Evolutionary conservation across 495 filamentous ascomycete genomes (phyloP).

Genomic region (Ascodesmis nigricans): DNA sequence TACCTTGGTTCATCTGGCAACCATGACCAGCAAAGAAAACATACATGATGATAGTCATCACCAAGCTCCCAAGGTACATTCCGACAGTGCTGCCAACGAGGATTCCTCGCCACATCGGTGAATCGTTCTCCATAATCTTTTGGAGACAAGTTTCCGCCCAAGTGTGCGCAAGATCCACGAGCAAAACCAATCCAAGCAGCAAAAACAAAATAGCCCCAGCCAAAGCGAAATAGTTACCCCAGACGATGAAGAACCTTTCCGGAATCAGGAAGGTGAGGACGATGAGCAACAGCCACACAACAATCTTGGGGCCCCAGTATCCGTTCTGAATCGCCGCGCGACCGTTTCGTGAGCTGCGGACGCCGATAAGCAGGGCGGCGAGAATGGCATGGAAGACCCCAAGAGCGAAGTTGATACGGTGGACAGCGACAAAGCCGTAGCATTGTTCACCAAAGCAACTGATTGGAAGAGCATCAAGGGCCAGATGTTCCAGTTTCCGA

Average conservation of each 20-base stretch:
- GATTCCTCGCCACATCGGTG: constrained; percentile 57
- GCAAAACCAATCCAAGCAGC: constrained; percentile 69
- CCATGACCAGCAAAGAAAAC: constrained; percentile 71
- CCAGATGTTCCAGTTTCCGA: constrained; percentile 76
- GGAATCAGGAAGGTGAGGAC: constrained; percentile 90
- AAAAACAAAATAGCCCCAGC: constrained; percentile 83
- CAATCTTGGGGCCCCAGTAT: constrained; percentile 38
- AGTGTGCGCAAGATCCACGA: constrained; percentile 91
- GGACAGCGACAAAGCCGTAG: constrained; percentile 86
- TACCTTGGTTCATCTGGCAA: constrained; percentile 87
- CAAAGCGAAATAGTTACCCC: constrained; percentile 84
- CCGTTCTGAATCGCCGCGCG: constrained; percentile 84
- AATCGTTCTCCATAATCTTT: constrained; percentile 81
- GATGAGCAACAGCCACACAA: constrained; percentile 68
- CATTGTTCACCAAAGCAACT: constrained; percentile 76
- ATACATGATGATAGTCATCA: constrained; percentile 93
- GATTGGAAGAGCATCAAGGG: constrained; percentile 86
- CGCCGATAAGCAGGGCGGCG: constrained; percentile 63
- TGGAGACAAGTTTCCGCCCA: constrained; percentile 91
- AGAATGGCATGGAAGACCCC: constrained; percentile 81
- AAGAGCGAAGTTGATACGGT: constrained; percentile 92
- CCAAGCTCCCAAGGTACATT: constrained; percentile 78
- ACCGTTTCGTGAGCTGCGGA: constrained; percentile 65
- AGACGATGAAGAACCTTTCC: constrained; percentile 82
- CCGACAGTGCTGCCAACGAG: constrained; percentile 78